Evolutionary conservation across 129 eudicot species (phyloP).

Genomic region (Helichrysum umbraculigerum): DNA sequence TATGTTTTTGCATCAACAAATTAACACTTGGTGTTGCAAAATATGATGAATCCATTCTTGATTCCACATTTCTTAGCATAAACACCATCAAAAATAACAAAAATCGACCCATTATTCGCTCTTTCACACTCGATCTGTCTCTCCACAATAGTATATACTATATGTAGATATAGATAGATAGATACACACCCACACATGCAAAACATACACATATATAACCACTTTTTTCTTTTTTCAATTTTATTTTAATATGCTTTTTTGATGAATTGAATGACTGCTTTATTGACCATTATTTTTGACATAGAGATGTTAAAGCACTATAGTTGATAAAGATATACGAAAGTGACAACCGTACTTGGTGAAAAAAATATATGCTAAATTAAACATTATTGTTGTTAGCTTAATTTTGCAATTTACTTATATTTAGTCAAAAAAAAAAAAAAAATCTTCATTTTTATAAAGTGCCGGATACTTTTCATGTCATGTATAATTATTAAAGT

Average conservation of each 20-base stretch:
- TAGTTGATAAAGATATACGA: no score
- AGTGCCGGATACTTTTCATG: background rate
- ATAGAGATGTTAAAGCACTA: no score
- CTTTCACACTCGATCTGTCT: background rate
- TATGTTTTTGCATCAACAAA: background rate
- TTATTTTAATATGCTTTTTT: background rate
- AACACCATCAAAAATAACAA: background rate
- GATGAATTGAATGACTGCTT: background rate
- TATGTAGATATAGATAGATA: background rate
- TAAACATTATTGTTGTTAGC: no score
- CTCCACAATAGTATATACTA: background rate
- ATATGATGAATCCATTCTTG: background rate
- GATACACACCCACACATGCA: background rate
- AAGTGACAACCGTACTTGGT: no score
- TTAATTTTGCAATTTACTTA: no score
- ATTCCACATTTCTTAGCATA: conserved; percentile 3
- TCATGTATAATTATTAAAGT: no score
- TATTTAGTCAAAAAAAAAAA: no score
- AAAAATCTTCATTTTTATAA: no score
- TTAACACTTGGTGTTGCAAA: background rate
- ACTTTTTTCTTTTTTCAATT: background rate
- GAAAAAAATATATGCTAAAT: no score
- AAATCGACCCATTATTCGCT: background rate
- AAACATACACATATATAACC: background rate
- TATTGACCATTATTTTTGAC: background rate